Conservation (phyloP, 495 filamentous ascomycete genomes). For the Jackrogersella multiformis region DNA sequence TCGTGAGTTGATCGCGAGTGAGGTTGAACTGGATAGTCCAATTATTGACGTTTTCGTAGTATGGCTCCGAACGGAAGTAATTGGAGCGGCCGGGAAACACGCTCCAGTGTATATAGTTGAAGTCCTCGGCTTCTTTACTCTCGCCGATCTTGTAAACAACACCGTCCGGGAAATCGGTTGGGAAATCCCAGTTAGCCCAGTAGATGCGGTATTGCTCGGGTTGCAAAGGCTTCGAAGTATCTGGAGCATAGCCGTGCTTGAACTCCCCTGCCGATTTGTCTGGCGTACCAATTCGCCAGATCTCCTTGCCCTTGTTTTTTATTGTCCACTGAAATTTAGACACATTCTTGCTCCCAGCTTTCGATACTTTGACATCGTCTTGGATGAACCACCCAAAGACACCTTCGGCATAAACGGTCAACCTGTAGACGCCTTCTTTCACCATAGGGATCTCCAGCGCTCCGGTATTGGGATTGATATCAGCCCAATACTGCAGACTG, state of each 20-base stretch:
- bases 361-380: slow-evolving; percentile 52
- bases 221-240: slow-evolving; percentile 55
- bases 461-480: slow-evolving; percentile 54
- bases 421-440: slow-evolving; percentile 60
- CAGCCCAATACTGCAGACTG: slow-evolving; percentile 65
- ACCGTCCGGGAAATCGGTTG: slow-evolving; percentile 60
- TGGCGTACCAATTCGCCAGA: slow-evolving; percentile 65
- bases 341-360: not conserved
- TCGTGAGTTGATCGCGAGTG: slow-evolving; percentile 39
- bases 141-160: slow-evolving; percentile 60
- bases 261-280: slow-evolving; percentile 66
- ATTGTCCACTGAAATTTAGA: slow-evolving; percentile 54
- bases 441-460: slow-evolving; percentile 57
- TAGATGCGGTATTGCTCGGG: slow-evolving; percentile 64
- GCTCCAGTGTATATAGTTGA: slow-evolving; percentile 65
- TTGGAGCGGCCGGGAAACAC: slow-evolving; percentile 57
- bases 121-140: slow-evolving; percentile 54
- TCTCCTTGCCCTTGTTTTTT: slow-evolving; percentile 60
- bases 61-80: slow-evolving; percentile 37
- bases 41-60: slow-evolving; percentile 56
- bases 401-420: slow-evolving; percentile 64
- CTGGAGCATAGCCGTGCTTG: slow-evolving; percentile 57
- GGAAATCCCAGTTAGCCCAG: slow-evolving; percentile 65
- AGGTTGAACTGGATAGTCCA: slow-evolving; percentile 63
- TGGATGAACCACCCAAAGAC: slow-evolving; percentile 63